These are phyloP conservation scores for Wickerhamomyces canadensis DNA, from an alignment of 805 yeast species.

Conservation along the genomic window DNA sequence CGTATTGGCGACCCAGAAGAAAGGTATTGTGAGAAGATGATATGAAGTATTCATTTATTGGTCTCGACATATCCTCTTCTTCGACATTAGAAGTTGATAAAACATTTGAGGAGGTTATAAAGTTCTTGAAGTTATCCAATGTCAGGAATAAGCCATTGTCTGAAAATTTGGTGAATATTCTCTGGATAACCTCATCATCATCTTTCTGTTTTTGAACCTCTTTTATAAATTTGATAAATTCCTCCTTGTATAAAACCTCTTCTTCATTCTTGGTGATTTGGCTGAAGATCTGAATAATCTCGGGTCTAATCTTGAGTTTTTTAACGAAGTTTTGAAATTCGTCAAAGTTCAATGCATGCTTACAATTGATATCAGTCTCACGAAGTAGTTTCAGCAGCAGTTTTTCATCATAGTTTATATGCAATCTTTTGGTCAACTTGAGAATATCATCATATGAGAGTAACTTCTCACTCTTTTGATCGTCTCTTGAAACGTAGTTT, in stretches of 20 bases:
- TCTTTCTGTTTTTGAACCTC: constrained; percentile 42
- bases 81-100: constrained; percentile 17
- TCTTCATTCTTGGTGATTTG: constrained; percentile 21
- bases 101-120: constrained; percentile 24
- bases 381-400: constrained; percentile 47
- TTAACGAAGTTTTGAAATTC: constrained; percentile 76
- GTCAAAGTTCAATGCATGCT: constrained; percentile 54
- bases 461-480: constrained; percentile 26
- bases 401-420: constrained; percentile 61
- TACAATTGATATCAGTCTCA: constrained; percentile 42
- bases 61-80: constrained; percentile 43
- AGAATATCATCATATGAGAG: constrained; percentile 64
- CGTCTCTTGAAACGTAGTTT: constrained; percentile 36
- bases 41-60: constrained; percentile 80
- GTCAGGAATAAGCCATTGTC: constrained; percentile 4
- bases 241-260: constrained; percentile 21
- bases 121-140: constrained; percentile 21
- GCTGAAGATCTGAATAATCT: constrained; percentile 48
- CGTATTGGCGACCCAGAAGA: constrained; percentile 80
- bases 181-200: constrained; percentile 24
- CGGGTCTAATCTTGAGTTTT: constrained; percentile 58
- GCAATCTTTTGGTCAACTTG: constrained; percentile 58
- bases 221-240: constrained; percentile 39
- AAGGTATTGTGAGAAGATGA: constrained; percentile 96
- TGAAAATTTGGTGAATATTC: constrained; percentile 32